phyloP scores from a whole-genome alignment of 768 basidiomycete species.

The Boletus eberwhitei region DNA sequence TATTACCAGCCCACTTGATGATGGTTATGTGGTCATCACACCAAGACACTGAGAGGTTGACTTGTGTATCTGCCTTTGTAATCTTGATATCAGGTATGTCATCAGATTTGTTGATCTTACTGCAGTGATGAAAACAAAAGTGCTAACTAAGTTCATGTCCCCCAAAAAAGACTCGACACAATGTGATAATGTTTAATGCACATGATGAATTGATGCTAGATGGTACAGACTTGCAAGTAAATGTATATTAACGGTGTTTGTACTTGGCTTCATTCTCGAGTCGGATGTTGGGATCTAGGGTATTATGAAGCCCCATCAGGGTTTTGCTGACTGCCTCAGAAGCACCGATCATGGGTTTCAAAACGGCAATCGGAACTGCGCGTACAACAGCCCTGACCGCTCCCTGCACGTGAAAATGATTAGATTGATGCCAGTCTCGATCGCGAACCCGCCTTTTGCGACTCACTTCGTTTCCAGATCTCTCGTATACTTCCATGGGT shows the following conservation, averaged over 20 bases:
- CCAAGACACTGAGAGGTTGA: conserved; percentile 19
- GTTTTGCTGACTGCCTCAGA: conserved; percentile 97
- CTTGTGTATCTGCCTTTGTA: neutral
- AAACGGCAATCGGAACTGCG: conserved; percentile 94
- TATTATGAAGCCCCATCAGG: conserved; percentile 87
- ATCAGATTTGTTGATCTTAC: neutral
- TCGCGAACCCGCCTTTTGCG: neutral
- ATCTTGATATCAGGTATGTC: neutral
- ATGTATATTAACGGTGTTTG: conserved; percentile 61
- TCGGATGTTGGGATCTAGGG: conserved; percentile 80
- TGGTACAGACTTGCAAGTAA: conserved; percentile 19
- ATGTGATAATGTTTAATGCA: conserved; percentile 7
- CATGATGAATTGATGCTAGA: conserved; percentile 13
- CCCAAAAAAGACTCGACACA: neutral
- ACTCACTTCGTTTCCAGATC: conserved; percentile 84
- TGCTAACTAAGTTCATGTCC: neutral
- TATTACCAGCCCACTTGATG: conserved; percentile 30
- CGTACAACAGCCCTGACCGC: conserved; percentile 92
- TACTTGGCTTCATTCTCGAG: conserved; percentile 92
- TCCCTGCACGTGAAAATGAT: conserved; percentile 49
- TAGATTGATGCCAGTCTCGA: neutral
- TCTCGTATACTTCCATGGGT: conserved; percentile 98
- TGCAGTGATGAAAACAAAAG: neutral
- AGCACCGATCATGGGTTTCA: conserved; percentile 98
- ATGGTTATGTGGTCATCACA: conserved; percentile 28